Evolutionary conservation across 495 filamentous ascomycete genomes (phyloP), one percentile per base, ranked within the genome.

Genomic region (Cairneyella variabilis): DNA sequence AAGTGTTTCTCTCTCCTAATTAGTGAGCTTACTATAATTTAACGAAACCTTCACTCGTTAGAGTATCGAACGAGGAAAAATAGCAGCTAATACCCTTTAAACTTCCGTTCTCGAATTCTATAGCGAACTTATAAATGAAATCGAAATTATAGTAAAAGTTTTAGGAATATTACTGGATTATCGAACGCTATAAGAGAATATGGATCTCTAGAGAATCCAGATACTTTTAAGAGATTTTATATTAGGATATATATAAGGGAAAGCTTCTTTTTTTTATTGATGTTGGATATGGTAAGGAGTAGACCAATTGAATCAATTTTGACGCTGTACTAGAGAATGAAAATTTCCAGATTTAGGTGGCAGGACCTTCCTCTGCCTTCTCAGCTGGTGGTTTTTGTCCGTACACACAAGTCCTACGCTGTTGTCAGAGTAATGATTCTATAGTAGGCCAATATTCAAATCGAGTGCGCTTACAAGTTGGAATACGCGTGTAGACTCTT

Each of bases 171-270:
- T 32, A 32, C 28, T 6, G 28, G 28, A 32, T 14, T 32, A 6
- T 72, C 74, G 26, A 79, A 83, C 52, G 72, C 74, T 62, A 61
- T 91, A 83, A 63, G 69, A 60, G 59, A 71, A 59, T 64, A 79
- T 63, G 86, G 84, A 22, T 71, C 82, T 25, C 64, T 84, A 7
- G 69, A 75, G 4, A 75, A 74, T 34, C 66, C 78, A 5, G 63
- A 65, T n/a, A 60, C 71, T 22, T 64, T n/a, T 91, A 27, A 76
- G 82, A 48, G 80, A 88, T 27, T 95, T 95, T 65, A 77, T 80
- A 23, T 72, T 81, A 16, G 89, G 88, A 11, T 91, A 91, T 71
- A 90, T 87, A 62, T 83, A 83, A 60, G 83, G 76, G 43, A 81
- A 80, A 55, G 74, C 79, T 3, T 74, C 78, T 3, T 89, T 87